phyloP scores from a whole-genome alignment of 208 protist genomes.

The Lotmaria passim region DNA sequence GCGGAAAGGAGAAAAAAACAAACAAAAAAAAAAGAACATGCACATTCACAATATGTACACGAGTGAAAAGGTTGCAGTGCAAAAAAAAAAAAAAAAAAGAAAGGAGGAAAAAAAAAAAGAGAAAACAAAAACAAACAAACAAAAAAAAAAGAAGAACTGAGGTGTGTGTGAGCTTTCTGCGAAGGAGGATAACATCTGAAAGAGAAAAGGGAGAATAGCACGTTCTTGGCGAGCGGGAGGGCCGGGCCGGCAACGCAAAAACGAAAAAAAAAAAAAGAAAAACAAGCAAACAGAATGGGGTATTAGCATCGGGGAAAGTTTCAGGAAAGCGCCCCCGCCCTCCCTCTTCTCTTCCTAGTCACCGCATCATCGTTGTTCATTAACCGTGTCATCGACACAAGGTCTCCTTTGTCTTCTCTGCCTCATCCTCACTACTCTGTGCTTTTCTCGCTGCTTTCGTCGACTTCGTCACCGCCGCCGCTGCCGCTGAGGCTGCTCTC shows the following conservation, averaged over 20 bases:
- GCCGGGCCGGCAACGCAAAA: background rate
- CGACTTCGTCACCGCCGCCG: background rate
- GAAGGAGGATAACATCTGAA: too few species aligned
- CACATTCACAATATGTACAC: background rate
- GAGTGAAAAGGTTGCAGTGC: too few species aligned
- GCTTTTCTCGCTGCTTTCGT: background rate
- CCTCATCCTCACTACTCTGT: background rate
- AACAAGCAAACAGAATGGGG: background rate
- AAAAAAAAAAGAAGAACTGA: too few species aligned
- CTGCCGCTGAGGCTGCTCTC: conserved; percentile 18
- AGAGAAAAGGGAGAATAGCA: too few species aligned
- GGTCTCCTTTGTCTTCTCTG: background rate
- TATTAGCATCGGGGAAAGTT: background rate
- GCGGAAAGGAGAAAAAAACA: background rate
- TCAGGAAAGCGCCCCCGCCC: background rate
- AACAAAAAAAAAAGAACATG: background rate
- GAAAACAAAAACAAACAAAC: too few species aligned
- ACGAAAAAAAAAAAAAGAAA: background rate
- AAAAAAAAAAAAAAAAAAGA: too few species aligned
- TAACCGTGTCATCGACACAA: too few species aligned
- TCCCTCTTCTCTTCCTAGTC: background rate
- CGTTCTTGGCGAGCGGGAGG: too few species aligned
- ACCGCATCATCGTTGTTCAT: too few species aligned
- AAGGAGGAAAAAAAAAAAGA: too few species aligned
- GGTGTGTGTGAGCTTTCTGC: too few species aligned